Evolutionary conservation across 352 stramenopile genomes (phyloP), one percentile per base, ranked within the genome.

Genomic region (Pythium guiyangense): DNA sequence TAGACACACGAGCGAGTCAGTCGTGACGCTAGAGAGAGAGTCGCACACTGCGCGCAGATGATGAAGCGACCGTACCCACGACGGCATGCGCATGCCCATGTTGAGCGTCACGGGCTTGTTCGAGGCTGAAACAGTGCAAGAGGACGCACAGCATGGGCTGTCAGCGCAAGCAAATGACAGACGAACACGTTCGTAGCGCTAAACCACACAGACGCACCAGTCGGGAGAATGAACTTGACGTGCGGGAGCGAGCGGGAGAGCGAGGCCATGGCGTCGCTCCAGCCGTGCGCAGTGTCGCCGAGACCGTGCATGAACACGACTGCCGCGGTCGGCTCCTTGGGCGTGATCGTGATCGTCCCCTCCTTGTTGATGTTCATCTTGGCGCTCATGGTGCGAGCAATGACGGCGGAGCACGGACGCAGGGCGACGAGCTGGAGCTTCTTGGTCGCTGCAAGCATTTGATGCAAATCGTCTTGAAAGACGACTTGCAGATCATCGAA

Each of bases 41-140:
- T 14, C 11, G 37, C 11, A 27, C 14, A 52, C 8, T 48, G 18
- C 27, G 50, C 14, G 18, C 11, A 25, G 14, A 55, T 12, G 17
- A 17, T 46, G 49, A 25, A 31, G 34, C 10, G 1, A 20, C 66
- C 70, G 45, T 52, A 88, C 77, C 92, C 96, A 99, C 3, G 84
- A 83, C 3, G 91, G 88, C 91, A 98, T 98, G 4, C 70, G 62
- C 79, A 97, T 96, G 45, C 95, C 94, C 73, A 92, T 94, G 63
- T 98, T 98, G 63, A 98, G 81, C 17, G 94, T 96, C 43, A 99
- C 95, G 2, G 94, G 93, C 75, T 90, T 86, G 22, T 76, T 88
- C 26, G 76, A 62, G 25, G 95, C 92, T 85, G 56, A 14, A 57
- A 9, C n/a, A 35, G 6, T 29, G 2, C 15, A 54, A 6, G 20